Evolutionary conservation across 176 grass and related monocot species (phyloP).

Genomic region (Tillandsia leiboldiana): DNA sequence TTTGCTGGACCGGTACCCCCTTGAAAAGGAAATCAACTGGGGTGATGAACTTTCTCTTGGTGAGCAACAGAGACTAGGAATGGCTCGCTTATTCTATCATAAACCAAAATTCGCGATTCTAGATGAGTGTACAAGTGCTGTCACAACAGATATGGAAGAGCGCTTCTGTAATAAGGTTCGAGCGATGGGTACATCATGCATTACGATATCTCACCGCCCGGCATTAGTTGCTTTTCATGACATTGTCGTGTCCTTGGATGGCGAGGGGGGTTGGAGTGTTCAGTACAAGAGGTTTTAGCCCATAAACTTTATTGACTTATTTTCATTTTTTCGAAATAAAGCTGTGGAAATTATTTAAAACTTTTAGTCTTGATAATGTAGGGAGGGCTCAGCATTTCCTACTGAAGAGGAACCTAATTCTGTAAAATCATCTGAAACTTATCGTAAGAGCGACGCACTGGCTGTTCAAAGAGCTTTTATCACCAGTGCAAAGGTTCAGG

Average conservation of each 20-base stretch:
- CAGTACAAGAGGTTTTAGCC: conserved; percentile 65
- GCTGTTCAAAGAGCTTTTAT: conserved; percentile 91
- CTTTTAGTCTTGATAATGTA: conserved; percentile 28
- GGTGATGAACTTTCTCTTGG: conserved; percentile 94
- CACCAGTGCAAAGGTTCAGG: conserved; percentile 55
- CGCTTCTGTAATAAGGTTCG: conserved; percentile 92
- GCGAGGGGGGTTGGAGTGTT: conserved; percentile 88
- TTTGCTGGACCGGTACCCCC: conserved; percentile 87
- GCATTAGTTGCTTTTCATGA: conserved; percentile 99
- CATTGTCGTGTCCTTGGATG: conserved; percentile 94
- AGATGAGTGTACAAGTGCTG: conserved; percentile 98
- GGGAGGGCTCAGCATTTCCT: conserved; percentile 56
- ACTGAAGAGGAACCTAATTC: conserved; percentile 41
- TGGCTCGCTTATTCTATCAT: conserved; percentile 97
- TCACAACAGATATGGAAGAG: conserved; percentile 97
- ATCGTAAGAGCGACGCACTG: conserved; percentile 68
- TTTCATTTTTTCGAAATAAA: conserved; percentile 14
- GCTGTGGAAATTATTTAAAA: conserved; percentile 2
- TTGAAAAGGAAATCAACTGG: conserved; percentile 98
- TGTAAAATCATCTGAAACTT: conserved; percentile 43
- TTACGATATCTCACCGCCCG: conserved; percentile 96
- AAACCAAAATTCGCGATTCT: conserved; percentile 97
- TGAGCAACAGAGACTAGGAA: conserved; percentile 98
- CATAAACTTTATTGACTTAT: conserved; percentile 17
- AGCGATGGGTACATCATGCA: conserved; percentile 97